phyloP scores from a whole-genome alignment of 805 yeast genomes.

The Ogataea glucozyma region DNA sequence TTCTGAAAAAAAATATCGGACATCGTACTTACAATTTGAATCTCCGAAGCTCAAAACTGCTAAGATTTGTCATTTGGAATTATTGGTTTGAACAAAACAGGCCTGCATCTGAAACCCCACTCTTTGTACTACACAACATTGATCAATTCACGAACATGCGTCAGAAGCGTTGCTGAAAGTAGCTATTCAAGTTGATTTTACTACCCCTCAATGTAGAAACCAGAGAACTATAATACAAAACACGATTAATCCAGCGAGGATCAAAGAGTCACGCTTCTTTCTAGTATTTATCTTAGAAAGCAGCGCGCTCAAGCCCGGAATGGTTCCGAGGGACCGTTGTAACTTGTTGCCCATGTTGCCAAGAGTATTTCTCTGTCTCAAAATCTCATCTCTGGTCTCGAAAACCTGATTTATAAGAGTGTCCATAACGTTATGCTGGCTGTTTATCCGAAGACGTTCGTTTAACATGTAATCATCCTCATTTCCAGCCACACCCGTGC shows the following conservation, averaged over 20 bases:
- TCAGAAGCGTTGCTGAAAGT: too few species aligned
- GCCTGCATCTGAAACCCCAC: too few species aligned
- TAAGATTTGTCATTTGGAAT: too few species aligned
- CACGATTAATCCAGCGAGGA: constrained; percentile 74
- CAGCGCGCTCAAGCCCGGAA: constrained; percentile 82
- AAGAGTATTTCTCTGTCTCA: constrained; percentile 67
- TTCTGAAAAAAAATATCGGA: too few species aligned
- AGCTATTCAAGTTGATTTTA: too few species aligned
- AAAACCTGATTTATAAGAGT: constrained; percentile 79
- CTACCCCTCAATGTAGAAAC: constrained; percentile 25
- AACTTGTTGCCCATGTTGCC: constrained; percentile 64
- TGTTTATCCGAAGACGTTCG: constrained; percentile 73
- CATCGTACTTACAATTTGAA: too few species aligned
- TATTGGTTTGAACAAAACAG: too few species aligned
- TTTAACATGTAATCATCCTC: constrained; percentile 60
- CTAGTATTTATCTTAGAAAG: constrained; percentile 83
- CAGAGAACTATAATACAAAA: constrained; percentile 68
- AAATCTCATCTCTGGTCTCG: constrained; percentile 83
- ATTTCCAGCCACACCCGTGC: constrained; percentile 19
- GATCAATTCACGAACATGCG: too few species aligned
- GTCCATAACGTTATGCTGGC: constrained; percentile 76
- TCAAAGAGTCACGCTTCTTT: constrained; percentile 82
- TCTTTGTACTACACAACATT: too few species aligned
- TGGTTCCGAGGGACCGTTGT: constrained; percentile 56
- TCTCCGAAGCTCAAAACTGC: too few species aligned